Conservation (phyloP, 2,329 filamentous ascomycete species). For the Fusarium anguioides region DNA sequence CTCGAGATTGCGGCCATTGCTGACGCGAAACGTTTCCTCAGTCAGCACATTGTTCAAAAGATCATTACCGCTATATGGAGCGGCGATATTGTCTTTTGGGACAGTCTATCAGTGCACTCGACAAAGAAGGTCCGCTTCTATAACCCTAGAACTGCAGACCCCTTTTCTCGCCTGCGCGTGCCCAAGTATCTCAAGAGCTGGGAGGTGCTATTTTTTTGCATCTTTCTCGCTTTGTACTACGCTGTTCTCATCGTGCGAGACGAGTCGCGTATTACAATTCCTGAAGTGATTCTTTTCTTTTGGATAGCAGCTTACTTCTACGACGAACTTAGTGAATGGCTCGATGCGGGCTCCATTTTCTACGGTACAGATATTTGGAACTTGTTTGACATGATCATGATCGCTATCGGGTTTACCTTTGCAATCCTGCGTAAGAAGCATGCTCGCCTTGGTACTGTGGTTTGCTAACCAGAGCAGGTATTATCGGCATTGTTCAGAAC, state of each 20-base stretch:
- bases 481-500: conserved; percentile 57
- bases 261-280: conserved; percentile 70
- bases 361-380: conserved; percentile 89
- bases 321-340: conserved; percentile 86
- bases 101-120: conserved; percentile 76
- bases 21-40: conserved; percentile 85
- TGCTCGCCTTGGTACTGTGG: not conserved
- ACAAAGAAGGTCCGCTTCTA: conserved; percentile 83
- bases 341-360: conserved; percentile 87
- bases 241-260: conserved; percentile 82
- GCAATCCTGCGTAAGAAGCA: conserved; percentile 72
- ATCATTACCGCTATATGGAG: conserved; percentile 88
- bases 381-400: conserved; percentile 78
- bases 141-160: conserved; percentile 73
- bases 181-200: conserved; percentile 87
- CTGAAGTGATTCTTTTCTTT: conserved; percentile 81
- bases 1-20: conserved; percentile 87
- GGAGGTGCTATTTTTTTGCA: conserved; percentile 82
- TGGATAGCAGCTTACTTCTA: conserved; percentile 91
- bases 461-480: conserved; percentile 43
- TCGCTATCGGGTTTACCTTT: conserved; percentile 77
- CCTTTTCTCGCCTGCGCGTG: conserved; percentile 79
- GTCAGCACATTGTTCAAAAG: conserved; percentile 82
- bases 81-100: conserved; percentile 89
- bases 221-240: conserved; percentile 85